Conservation (phyloP, 148 eudicot species). For the Euryodendron excelsum region DNA sequence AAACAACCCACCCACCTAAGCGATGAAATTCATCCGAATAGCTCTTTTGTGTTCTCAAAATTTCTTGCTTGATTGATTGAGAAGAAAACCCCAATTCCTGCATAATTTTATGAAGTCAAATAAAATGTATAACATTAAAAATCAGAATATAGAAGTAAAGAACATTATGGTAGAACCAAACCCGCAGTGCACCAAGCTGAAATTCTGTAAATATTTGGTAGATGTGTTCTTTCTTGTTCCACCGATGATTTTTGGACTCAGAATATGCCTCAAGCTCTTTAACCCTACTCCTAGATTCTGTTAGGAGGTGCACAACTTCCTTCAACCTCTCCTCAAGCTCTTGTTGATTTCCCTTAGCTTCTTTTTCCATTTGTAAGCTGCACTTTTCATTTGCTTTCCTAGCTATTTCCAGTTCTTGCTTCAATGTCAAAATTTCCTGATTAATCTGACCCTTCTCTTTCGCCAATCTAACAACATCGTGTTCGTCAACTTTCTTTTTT, state of each 20-base stretch:
- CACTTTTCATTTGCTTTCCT: conserved; percentile 51
- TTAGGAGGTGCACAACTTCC: conserved; percentile 39
- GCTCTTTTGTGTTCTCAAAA: conserved; percentile 56
- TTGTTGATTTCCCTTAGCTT: conserved; percentile 35
- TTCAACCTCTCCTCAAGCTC: conserved; percentile 57
- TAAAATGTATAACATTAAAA: conserved; percentile 8
- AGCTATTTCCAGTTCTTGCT: conserved; percentile 49
- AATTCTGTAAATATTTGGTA: conserved; percentile 53
- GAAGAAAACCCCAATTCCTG: conserved; percentile 82
- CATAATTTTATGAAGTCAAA: conserved; percentile 20
- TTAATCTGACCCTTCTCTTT: conserved; percentile 47
- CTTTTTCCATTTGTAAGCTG: conserved; percentile 41
- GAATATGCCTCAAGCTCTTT: conserved; percentile 60
- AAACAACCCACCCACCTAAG: conserved; percentile 47
- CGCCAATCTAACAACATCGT: conserved; percentile 36
- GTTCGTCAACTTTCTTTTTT: conserved; percentile 47
- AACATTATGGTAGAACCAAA: conserved; percentile 23
- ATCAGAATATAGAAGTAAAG: conserved; percentile 9
- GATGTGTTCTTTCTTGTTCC: conserved; percentile 63
- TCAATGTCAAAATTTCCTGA: conserved; percentile 42
- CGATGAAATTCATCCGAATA: conserved; percentile 59
- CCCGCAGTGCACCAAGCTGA: conserved; percentile 68
- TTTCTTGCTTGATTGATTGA: conserved; percentile 65
- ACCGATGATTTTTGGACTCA: conserved; percentile 39
- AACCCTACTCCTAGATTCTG: conserved; percentile 44